phyloP scores from a whole-genome alignment of 2,329 filamentous ascomycete genomes.

The Blastomyces silverae region DNA sequence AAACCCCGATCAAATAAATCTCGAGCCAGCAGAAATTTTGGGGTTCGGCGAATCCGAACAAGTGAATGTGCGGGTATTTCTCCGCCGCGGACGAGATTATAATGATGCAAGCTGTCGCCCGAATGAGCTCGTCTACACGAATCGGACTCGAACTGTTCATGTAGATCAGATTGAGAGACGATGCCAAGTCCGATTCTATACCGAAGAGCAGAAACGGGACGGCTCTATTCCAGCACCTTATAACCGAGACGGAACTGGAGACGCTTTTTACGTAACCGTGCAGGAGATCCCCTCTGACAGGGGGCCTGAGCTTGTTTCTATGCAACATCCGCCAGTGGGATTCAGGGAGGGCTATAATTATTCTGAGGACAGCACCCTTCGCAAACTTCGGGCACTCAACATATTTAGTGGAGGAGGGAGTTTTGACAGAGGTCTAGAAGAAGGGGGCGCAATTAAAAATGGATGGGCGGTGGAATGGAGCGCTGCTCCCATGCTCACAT shows the following conservation, averaged over 20 bases:
- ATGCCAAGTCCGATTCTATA: constrained; percentile 57
- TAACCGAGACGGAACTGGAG: constrained; percentile 56
- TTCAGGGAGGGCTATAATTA: constrained; percentile 55
- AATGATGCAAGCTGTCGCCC: constrained; percentile 39
- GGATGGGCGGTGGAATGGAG: constrained; percentile 63
- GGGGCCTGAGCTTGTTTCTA: constrained; percentile 14
- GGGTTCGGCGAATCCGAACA: constrained; percentile 25
- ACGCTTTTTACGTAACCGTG: constrained; percentile 58
- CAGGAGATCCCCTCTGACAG: constrained; percentile 25
- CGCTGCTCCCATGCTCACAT: constrained; percentile 60
- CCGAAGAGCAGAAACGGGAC: constrained; percentile 27
- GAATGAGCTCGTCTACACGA: constrained; percentile 50
- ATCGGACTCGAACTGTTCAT: constrained; percentile 39
- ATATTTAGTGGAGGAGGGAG: constrained; percentile 74
- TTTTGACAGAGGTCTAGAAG: constrained; percentile 68
- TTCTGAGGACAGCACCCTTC: constrained; percentile 18
- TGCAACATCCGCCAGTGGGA: constrained; percentile 22
- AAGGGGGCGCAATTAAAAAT: constrained; percentile 59
- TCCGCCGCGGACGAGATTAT: constrained; percentile 42
- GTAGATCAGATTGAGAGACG: constrained; percentile 44
- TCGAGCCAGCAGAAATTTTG: constrained; percentile 59
- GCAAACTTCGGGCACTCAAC: constrained; percentile 56
- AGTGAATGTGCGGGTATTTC: constrained; percentile 48
- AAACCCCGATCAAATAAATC: constrained; percentile 24
- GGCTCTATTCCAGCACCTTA: constrained; percentile 55